These are phyloP conservation scores for Podospora anserina DNA, from an alignment of 495 filamentous ascomycete genomes.

Conservation along the genomic window DNA sequence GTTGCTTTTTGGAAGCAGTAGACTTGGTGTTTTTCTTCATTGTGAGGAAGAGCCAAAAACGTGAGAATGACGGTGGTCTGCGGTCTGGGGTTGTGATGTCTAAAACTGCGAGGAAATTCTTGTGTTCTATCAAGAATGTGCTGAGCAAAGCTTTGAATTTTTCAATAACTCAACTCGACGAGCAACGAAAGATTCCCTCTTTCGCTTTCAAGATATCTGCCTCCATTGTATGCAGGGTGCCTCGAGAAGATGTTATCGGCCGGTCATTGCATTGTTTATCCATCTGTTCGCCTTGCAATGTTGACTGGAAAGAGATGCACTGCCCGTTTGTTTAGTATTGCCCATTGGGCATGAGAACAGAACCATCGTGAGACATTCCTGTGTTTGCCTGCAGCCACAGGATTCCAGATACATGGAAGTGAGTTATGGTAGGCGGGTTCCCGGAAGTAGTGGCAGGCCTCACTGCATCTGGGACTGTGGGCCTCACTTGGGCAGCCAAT, in stretches of 20 bases:
- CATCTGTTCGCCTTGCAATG: background rate
- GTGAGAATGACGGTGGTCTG: background rate
- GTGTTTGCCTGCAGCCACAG: background rate
- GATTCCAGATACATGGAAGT: background rate
- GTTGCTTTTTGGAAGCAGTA: background rate
- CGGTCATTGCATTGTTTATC: background rate
- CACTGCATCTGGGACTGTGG: background rate
- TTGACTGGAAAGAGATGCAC: background rate
- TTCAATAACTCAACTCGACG: too few relatives aligned
- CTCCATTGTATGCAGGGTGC: background rate
- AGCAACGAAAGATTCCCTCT: too few relatives aligned
- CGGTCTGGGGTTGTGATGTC: background rate
- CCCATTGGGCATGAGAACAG: background rate
- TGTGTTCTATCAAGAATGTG: too few relatives aligned
- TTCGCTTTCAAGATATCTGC: background rate
- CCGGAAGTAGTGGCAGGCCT: background rate
- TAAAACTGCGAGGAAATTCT: background rate
- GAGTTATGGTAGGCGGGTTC: background rate
- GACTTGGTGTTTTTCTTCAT: background rate
- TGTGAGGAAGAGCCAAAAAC: background rate
- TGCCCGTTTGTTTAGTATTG: background rate
- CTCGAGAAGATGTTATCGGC: background rate
- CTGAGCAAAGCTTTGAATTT: too few relatives aligned
- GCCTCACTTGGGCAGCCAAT: background rate
- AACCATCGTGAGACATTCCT: background rate